phyloP scores from a whole-genome alignment of 2,329 filamentous ascomycete genomes.

The Botrytis medusae region DNA sequence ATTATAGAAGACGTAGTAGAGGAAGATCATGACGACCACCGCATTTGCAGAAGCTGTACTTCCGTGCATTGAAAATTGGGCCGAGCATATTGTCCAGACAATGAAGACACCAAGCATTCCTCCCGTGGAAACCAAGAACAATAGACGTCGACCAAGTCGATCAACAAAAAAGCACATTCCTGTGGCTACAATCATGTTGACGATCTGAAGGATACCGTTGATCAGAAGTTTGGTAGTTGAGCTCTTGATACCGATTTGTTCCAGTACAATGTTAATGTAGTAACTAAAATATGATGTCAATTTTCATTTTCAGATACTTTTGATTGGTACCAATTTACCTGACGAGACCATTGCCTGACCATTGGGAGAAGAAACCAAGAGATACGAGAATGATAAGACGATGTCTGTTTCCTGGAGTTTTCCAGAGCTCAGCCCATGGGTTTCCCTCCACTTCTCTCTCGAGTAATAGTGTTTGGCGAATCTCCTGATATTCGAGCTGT shows the following conservation, averaged over 20 bases:
- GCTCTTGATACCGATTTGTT: conserved; percentile 42
- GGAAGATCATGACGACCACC: conserved; percentile 49
- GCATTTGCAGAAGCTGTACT: conserved; percentile 30
- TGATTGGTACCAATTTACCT: conserved; percentile 7
- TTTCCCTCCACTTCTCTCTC: conserved; percentile 49
- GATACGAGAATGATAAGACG: conserved; percentile 54
- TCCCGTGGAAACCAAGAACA: conserved; percentile 33
- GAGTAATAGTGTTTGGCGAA: conserved; percentile 45
- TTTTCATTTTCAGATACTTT: not conserved
- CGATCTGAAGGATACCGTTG: conserved; percentile 38
- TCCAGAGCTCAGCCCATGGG: conserved; percentile 48
- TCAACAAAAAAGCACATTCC: conserved; percentile 38
- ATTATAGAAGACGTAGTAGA: conserved; percentile 48
- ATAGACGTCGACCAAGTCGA: conserved; percentile 34
- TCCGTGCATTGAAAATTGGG: conserved; percentile 27
- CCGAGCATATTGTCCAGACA: conserved; percentile 36
- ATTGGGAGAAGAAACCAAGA: conserved; percentile 57
- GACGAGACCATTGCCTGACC: conserved; percentile 54
- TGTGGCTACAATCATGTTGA: conserved; percentile 32
- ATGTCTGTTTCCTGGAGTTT: conserved; percentile 54
- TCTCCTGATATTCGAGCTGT: conserved; percentile 46
- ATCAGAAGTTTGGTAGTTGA: conserved; percentile 42
- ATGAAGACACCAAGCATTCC: conserved; percentile 39
- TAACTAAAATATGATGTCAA: conserved; percentile 29
- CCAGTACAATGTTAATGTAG: conserved; percentile 42